These are phyloP conservation scores for Fusarium virguliforme DNA, from an alignment of 2,329 filamentous ascomycete species.

Conservation along the genomic window DNA sequence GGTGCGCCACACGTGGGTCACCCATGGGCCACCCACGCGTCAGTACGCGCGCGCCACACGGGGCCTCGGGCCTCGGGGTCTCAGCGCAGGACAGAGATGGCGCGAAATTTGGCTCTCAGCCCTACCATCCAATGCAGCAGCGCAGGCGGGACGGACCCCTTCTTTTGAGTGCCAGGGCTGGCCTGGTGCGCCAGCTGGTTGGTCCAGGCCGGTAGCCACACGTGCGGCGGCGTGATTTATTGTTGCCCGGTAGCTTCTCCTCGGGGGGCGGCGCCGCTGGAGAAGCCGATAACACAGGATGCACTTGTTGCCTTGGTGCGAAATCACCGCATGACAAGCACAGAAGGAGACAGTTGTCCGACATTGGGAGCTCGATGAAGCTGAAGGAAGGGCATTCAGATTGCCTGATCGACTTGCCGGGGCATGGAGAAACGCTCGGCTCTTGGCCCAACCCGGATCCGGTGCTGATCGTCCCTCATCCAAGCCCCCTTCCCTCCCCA, in stretches of 20 bases:
- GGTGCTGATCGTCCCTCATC: constrained; percentile 32
- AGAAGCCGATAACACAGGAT: constrained; percentile 1
- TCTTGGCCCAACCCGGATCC: constrained; percentile 16
- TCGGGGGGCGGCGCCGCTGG: constrained; percentile 7
- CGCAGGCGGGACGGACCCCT: constrained; percentile 11
- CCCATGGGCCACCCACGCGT: too few species aligned
- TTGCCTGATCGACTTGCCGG: constrained; percentile 35
- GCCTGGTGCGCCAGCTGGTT: constrained; percentile 8
- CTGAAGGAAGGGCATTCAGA: constrained; percentile 17
- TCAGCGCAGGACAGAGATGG: constrained; percentile 4
- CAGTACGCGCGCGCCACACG: too few species aligned
- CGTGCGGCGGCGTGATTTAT: constrained; percentile 2
- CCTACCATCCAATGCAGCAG: constrained; percentile 17
- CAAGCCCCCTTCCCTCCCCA: constrained; percentile 27
- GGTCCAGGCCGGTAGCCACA: constrained; percentile 10
- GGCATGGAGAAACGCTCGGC: constrained; percentile 41
- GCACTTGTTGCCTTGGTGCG: background rate
- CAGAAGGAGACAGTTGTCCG: background rate
- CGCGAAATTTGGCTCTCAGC: constrained; percentile 15
- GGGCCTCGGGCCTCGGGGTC: constrained; percentile 15
- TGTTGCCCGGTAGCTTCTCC: too few species aligned
- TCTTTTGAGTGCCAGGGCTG: constrained; percentile 18
- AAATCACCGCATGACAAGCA: background rate
- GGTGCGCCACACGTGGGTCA: background rate
- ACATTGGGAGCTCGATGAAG: constrained; percentile 8